A percentile compares a stretch with the other conserved stretches of the same genome.
Evolutionary conservation across 495 filamentous ascomycete genomes (phyloP).

Genomic region (Astrothelium subdiscretum): DNA sequence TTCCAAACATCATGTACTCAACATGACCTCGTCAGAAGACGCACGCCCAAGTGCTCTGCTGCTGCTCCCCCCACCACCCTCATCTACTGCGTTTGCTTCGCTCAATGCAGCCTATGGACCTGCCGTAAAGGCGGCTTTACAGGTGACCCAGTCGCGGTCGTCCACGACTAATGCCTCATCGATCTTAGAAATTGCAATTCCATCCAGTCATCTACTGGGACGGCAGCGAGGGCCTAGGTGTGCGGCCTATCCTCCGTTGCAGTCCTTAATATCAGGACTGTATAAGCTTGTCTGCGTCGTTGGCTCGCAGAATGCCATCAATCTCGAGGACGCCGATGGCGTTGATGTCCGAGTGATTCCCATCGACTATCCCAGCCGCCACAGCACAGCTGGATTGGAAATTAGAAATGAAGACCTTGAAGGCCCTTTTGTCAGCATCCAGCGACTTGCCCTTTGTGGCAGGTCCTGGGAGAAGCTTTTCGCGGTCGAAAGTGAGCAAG

Average conservation of each 20-base stretch:
- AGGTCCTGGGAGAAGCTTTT: constrained; percentile 62
- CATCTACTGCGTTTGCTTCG: constrained; percentile 31
- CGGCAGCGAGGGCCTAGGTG: constrained; percentile 35
- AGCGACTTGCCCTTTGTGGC: constrained; percentile 50
- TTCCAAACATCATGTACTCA: background rate
- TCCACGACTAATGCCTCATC: constrained; percentile 10
- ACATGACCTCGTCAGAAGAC: background rate
- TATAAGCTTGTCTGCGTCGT: constrained; percentile 67
- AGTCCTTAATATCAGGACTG: constrained; percentile 59
- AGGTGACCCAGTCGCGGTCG: constrained; percentile 21
- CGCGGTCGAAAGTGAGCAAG: constrained; percentile 47
- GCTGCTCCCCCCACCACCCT: constrained; percentile 46
- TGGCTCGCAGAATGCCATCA: constrained; percentile 46
- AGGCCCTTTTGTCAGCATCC: constrained; percentile 53
- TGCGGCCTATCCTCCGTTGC: constrained; percentile 47
- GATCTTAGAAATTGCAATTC: constrained; percentile 43
- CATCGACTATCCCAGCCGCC: constrained; percentile 43
- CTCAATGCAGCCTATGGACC: constrained; percentile 47
- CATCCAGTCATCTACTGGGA: constrained; percentile 40
- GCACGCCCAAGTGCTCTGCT: constrained; percentile 29
- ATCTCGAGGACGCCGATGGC: constrained; percentile 56
- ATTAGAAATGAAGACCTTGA: constrained; percentile 12
- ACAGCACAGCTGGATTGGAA: constrained; percentile 26
- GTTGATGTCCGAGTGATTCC: constrained; percentile 71
- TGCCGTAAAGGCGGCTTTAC: constrained; percentile 40